A percentile compares a stretch with the other conserved stretches of the same genome.
Conservation (phyloP, 169 alveolate genomes). For the Cryptosporidium ubiquitum region DNA sequence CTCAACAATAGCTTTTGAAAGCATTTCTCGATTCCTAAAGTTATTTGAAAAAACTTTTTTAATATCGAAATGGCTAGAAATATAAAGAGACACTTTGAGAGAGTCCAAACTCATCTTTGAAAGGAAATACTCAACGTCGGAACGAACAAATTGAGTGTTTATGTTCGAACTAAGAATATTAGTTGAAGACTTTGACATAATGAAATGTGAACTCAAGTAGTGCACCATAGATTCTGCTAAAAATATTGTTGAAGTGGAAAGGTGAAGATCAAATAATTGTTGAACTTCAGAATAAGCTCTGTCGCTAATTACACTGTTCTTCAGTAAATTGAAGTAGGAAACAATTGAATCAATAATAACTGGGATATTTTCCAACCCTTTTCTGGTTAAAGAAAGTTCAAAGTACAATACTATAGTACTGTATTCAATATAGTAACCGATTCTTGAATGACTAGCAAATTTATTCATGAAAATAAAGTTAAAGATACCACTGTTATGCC, state of each 20-base stretch:
- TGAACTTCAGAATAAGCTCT: neutral
- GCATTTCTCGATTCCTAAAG: neutral
- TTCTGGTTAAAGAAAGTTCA: neutral
- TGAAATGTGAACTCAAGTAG: neutral
- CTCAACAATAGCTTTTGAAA: neutral
- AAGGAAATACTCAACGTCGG: neutral
- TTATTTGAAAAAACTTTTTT: neutral
- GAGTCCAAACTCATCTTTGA: conserved; percentile 5
- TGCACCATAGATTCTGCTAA: neutral
- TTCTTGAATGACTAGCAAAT: neutral
- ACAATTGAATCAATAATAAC: neutral
- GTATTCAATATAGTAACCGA: neutral
- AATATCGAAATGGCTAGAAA: neutral
- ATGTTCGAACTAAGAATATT: neutral
- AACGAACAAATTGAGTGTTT: neutral
- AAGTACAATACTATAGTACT: neutral
- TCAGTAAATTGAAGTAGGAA: neutral
- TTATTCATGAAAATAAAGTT: conserved; percentile 22
- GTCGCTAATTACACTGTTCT: neutral
- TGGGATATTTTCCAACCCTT: neutral
- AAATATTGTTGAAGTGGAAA: neutral
- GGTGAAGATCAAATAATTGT: neutral
- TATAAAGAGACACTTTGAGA: neutral
- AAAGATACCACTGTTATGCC: conserved; percentile 14
- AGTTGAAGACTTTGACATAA: neutral